Conservation (phyloP, 2,329 filamentous ascomycete genomes). For the Calonectria henricotiae region DNA sequence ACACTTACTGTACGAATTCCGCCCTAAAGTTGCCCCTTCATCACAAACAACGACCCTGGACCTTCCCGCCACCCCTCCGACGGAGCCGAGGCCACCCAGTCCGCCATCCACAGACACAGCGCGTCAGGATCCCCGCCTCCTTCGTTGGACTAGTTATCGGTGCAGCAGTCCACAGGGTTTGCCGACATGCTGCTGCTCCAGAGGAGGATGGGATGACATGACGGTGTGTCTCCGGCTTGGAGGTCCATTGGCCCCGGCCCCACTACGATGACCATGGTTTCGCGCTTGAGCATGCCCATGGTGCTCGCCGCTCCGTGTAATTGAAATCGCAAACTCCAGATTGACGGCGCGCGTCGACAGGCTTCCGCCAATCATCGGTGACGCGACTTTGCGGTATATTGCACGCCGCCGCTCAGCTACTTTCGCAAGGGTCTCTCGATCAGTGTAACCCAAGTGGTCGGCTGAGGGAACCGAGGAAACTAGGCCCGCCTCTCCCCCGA, state of each 20-base stretch:
- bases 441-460: conserved; percentile 47
- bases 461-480: conserved; percentile 50
- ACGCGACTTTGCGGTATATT: conserved; percentile 49
- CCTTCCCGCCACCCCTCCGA: conserved; percentile 53
- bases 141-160: conserved; percentile 43
- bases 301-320: conserved; percentile 40
- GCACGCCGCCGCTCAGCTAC: conserved; percentile 40
- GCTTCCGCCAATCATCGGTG: conserved; percentile 47
- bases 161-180: conserved; percentile 46
- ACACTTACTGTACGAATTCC: conserved; percentile 42
- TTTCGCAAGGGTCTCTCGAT: conserved; percentile 46
- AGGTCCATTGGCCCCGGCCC: conserved; percentile 39
- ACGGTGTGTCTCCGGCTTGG: conserved; percentile 39
- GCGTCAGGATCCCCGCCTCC: conserved; percentile 47
- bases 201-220: conserved; percentile 45
- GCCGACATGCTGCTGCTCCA: conserved; percentile 37
- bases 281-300: conserved; percentile 43
- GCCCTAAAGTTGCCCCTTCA: conserved; percentile 50
- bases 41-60: conserved; percentile 51
- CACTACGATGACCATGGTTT: conserved; percentile 48
- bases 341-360: conserved; percentile 38
- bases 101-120: conserved; percentile 39
- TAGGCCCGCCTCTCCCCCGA: conserved; percentile 51
- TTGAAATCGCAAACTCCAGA: conserved; percentile 43
- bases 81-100: conserved; percentile 53